Evolutionary conservation across 2,329 filamentous ascomycete species (phyloP), one percentile per base, ranked within the genome.

Genomic region (Colletotrichum cordylinicola): DNA sequence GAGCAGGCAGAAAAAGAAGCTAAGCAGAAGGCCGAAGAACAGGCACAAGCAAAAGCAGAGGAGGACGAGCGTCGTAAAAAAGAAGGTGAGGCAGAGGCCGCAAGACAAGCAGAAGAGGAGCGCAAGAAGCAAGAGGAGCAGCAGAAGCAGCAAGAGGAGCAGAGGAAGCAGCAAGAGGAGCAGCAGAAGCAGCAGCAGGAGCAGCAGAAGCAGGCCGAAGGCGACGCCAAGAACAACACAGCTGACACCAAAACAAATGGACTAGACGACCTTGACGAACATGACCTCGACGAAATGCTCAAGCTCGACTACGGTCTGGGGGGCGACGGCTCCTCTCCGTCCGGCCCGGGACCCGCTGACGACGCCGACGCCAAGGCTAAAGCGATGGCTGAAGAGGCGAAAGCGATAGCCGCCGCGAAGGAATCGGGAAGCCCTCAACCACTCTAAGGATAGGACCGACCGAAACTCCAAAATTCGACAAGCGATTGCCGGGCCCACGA

Each of bases 351-450:
- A 67, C n/a, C 16, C 21, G 35, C 16, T 43, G 52, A 72, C 27
- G 74, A 71, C 37, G 73, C 62, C 31, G 73, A 75, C 43, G 74
- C 74, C 24, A 62, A 67, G 39, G 71, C 71, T 7, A 71, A 75
- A 43, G 74, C 60, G 12, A 71, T 48, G 66, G 71, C 60, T 43
- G 67, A 62, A 15, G 71, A 60, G 16, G 72, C 66, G 33, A 55
- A 64, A 29, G 52, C 58, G 31, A 70, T 43, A 48, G 70, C 70
- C 13, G 71, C 56, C 10, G 64, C 29, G 21, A 43, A 68, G 56
- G 43, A 35, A 43, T 27, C 13, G 55, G 24, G 27, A 31, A 64
- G 61, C 27, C 7, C 18, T 18, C 15, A 43, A 62, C 67, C 56
- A 29, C 24, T 70, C n/a, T 62, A 39, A 62, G 27, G 37, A 15